Evolutionary conservation across 768 basidiomycete species (phyloP).

Genomic region (Clitopilus hobsonii): DNA sequence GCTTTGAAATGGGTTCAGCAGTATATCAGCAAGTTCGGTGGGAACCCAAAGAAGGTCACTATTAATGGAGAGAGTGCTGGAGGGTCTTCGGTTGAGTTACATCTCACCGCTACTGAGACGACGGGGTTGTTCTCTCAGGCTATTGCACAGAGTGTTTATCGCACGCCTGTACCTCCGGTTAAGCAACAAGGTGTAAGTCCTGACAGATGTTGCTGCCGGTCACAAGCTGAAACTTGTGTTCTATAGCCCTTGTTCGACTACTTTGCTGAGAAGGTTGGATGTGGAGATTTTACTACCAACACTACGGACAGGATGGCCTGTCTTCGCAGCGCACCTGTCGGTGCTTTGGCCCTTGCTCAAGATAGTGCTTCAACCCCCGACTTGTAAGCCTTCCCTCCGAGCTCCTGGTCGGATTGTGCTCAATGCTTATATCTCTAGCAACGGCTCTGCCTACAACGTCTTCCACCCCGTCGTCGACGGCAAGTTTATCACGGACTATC

Average conservation of each 20-base stretch:
- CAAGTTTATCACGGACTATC: conserved; percentile 43
- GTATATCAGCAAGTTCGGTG: conserved; percentile 60
- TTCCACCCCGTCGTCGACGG: conserved; percentile 58
- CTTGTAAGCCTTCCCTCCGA: conserved; percentile 31
- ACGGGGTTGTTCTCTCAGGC: conserved; percentile 44
- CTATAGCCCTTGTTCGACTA: conserved; percentile 48
- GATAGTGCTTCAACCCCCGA: conserved; percentile 35
- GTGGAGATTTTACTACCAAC: conserved; percentile 31
- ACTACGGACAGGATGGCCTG: conserved; percentile 38
- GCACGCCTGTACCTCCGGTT: conserved; percentile 45
- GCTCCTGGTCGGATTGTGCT: neutral
- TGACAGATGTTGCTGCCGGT: neutral
- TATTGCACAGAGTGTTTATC: conserved; percentile 59
- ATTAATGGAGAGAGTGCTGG: conserved; percentile 63
- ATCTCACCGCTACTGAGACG: conserved; percentile 41
- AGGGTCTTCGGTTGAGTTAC: conserved; percentile 51
- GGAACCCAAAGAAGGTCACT: conserved; percentile 51
- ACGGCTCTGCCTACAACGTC: conserved; percentile 33
- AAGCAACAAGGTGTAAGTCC: conserved; percentile 47
- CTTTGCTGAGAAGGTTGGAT: conserved; percentile 46
- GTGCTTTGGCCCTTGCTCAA: conserved; percentile 49
- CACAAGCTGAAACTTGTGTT: neutral
- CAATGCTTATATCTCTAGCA: conserved; percentile 19
- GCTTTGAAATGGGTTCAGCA: conserved; percentile 62
- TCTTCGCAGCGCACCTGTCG: conserved; percentile 44